Base-by-base conservation (phyloP, 2,329 filamentous ascomycete genomes). In the Epichloe bromicola region DNA sequence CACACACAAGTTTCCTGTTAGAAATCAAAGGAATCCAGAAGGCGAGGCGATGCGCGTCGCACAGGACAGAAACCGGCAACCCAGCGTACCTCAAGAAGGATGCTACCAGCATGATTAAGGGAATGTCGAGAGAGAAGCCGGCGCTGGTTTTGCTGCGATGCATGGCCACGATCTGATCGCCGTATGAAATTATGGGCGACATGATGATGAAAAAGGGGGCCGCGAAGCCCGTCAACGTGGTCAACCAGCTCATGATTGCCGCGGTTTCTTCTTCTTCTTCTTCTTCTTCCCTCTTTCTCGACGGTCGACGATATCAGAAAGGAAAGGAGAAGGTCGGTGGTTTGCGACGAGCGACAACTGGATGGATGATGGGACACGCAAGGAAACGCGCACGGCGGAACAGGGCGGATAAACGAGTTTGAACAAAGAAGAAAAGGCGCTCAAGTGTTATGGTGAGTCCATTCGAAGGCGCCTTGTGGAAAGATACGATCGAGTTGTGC, bases 121-220 rank as follows among this genome's bases (percentile, higher is more conserved):
- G 82, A 43, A 85, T 85, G 59, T 86, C 82, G 55, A 86, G 72
- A 17, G 82, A 85, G 67, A 85, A 85, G 51, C 82, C 81, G 14
- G 78, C 79, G 57, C 80, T 85, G 42, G 79, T 80, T 64, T 77
- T 80, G 51, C 69, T 73, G 59, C 75, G 72, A 60, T 83, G 75
- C 76, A 86, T 86, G 37, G 81, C 76, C 45, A 80, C 61, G 26
- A 77, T 79, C 68, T 84, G 80, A 67, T 85, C 81, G 60, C 74
- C 74, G 64, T 84, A 85, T 50, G 80, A 83, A 40, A 82, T 67
- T 44, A 85, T 70, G 17, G 80, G 81, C 58, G 80, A 84, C 57
- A 79, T 57, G 58, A 83, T 71, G 55, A 85, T 73, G 62, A 84
- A 84, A 51, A 81, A 64, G 20, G 81, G 81, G 63, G 80, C 79